Evolutionary conservation across 352 stramenopile species (phyloP).

Genomic region (Globisporangium nagaii): DNA sequence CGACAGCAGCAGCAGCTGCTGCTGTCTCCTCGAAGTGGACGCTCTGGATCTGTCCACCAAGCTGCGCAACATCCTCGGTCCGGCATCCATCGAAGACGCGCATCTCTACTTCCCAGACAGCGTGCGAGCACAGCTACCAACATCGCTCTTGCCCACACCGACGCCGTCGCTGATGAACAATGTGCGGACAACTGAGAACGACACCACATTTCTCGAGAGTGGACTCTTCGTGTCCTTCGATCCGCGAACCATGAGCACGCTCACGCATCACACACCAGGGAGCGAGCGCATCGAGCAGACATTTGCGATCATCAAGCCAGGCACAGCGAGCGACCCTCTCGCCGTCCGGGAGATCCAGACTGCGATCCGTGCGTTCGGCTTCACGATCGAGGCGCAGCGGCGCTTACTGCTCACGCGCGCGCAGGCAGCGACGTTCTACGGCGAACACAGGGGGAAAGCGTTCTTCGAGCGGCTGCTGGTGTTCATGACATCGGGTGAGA

Average conservation of each 20-base stretch:
- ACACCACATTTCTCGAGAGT: conserved; percentile 31
- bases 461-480: conserved; percentile 52
- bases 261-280: background rate
- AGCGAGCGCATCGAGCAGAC: conserved; percentile 22
- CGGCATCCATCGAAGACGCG: conserved; percentile 23
- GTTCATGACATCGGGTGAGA: conserved; percentile 71
- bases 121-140: conserved; percentile 27
- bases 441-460: conserved; percentile 48
- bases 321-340: conserved; percentile 24
- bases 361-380: conserved; percentile 39
- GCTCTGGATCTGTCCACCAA: conserved; percentile 32
- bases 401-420: conserved; percentile 31
- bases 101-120: conserved; percentile 43
- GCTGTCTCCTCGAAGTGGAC: conserved; percentile 30
- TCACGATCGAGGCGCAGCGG: conserved; percentile 35
- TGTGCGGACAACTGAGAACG: conserved; percentile 15
- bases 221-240: conserved; percentile 36
- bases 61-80: conserved; percentile 32
- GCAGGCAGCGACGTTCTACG: conserved; percentile 55
- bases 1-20: background rate
- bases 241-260: background rate
- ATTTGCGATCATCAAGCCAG: conserved; percentile 63
- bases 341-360: conserved; percentile 28
- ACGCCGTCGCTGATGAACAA: conserved; percentile 21
- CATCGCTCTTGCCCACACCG: conserved; percentile 1